These are phyloP conservation scores for Sugiyamaella novakii DNA, from an alignment of 1,139 yeast species.

Conservation along the genomic window DNA sequence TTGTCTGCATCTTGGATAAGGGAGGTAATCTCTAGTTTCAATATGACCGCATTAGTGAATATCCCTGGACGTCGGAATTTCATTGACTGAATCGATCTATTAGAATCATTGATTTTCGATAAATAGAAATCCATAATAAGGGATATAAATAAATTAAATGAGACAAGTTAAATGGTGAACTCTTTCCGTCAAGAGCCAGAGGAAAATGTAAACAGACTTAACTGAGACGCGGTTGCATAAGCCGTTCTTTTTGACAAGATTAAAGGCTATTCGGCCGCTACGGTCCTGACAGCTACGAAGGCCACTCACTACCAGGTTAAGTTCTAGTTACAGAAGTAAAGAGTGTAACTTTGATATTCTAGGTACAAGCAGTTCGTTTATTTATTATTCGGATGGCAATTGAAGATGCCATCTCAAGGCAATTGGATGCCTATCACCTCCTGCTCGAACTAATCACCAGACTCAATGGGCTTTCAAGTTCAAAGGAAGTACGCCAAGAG, in stretches of 20 bases:
- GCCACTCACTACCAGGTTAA: too few species aligned
- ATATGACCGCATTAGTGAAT: conserved; percentile 64
- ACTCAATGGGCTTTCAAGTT: conserved; percentile 28
- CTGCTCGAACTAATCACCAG: conserved; percentile 32
- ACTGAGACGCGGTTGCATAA: background rate
- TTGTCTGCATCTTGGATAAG: conserved; percentile 61
- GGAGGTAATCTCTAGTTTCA: conserved; percentile 58
- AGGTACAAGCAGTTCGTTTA: too few species aligned
- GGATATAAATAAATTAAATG: background rate
- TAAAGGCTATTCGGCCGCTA: too few species aligned
- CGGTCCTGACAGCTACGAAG: too few species aligned
- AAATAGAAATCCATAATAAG: conserved; percentile 32
- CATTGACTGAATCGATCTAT: conserved; percentile 42
- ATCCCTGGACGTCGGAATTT: conserved; percentile 58
- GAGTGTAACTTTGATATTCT: too few species aligned
- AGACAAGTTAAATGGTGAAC: background rate
- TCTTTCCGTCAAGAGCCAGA: too few species aligned
- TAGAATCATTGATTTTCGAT: conserved; percentile 33
- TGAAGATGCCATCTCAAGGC: conserved; percentile 23
- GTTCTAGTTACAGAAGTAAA: too few species aligned
- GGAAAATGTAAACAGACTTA: background rate
- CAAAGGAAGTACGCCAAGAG: conserved; percentile 33
- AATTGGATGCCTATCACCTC: conserved; percentile 28
- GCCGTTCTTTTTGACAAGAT: background rate
- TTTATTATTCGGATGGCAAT: too few species aligned